Base-by-base conservation (phyloP, 192 early-diverging fungal genomes). In the Mortierella antarctica region DNA sequence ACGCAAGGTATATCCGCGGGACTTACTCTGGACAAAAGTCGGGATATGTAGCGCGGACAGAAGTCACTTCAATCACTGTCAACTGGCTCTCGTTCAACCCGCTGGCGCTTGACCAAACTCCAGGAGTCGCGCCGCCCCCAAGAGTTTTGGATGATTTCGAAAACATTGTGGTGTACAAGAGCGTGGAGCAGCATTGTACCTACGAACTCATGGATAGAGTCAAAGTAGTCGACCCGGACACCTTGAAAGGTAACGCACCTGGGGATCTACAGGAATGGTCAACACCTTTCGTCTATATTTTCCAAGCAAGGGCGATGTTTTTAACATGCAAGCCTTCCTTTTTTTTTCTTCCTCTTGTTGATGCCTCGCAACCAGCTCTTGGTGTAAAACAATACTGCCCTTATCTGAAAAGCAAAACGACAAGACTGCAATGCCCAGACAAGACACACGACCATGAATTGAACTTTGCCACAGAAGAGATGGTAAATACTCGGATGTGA, bases 41-140 rank as follows among this genome's bases (percentile, higher is more conserved):
- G 40, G 80, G 72, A 50, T 74, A 74, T 60, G 72, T 82, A 0
- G 5, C 74, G 57, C 48, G 71, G 21, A 56, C 63, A 12, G 71
- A 73, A 41, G 45, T 82, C 51, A 54, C 58, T 4, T 62, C 66
- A 6, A 82, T 82, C 21, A 74, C 67, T 13, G 72, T 82, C 46
- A 71, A 74, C 23, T 82, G 71, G 72, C 58, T 82, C 10, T 73
- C 71, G 0, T 82, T 82, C 60, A 82, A 82, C 56, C 72, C 72
- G 7, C 31, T 74, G 44, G 80, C 80, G 2, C 49, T 74, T 45
- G 80, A 82, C 60, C 80, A 82, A 42, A 82, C 72, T 1, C 72
- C 80, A 6, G 68, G 72, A 21, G 80, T 74, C 54, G 57, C 72
- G 20, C 66, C 71, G 15, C 80, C 80, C 7, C 80, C 80, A 18